These are phyloP conservation scores for Cryptococcus sp. DNA, from an alignment of 1,284 basidiomycete genomes.

Conservation along the genomic window DNA sequence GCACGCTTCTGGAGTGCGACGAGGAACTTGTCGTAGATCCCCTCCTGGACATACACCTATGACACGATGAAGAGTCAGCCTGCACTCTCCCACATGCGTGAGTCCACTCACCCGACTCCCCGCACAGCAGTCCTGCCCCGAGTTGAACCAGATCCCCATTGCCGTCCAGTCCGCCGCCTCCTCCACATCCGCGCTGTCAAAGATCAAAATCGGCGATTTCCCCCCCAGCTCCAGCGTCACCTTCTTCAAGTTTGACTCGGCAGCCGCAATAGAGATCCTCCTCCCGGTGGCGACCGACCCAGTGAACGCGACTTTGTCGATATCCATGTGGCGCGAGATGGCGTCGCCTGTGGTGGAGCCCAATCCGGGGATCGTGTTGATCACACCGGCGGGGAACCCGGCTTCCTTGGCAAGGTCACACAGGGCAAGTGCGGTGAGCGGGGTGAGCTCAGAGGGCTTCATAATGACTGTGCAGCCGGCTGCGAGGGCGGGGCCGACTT, in stretches of 20 bases:
- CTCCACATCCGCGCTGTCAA: conserved; percentile 59
- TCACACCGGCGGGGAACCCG: conserved; percentile 64
- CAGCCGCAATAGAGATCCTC: conserved; percentile 56
- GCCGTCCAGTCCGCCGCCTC: conserved; percentile 76
- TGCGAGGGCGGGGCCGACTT: conserved; percentile 78
- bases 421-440: conserved; percentile 60
- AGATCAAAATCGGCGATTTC: conserved; percentile 71
- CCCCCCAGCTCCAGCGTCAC: conserved; percentile 91
- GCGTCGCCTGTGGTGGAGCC: conserved; percentile 60
- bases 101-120: conserved; percentile 61
- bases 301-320: conserved; percentile 59
- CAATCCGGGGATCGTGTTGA: conserved; percentile 59
- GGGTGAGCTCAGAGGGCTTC: conserved; percentile 89
- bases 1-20: conserved; percentile 24
- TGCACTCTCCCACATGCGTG: too few species aligned
- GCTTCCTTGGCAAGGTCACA: conserved; percentile 55
- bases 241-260: conserved; percentile 59
- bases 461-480: conserved; percentile 77
- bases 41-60: conserved; percentile 66
- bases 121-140: conserved; percentile 48
- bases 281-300: conserved; percentile 57
- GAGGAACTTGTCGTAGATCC: conserved; percentile 60
- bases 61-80: not conserved
- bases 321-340: conserved; percentile 54
- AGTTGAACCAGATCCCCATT: conserved; percentile 57